Conservation (phyloP, 352 stramenopile species). For the Aphanomyces euteiches region DNA sequence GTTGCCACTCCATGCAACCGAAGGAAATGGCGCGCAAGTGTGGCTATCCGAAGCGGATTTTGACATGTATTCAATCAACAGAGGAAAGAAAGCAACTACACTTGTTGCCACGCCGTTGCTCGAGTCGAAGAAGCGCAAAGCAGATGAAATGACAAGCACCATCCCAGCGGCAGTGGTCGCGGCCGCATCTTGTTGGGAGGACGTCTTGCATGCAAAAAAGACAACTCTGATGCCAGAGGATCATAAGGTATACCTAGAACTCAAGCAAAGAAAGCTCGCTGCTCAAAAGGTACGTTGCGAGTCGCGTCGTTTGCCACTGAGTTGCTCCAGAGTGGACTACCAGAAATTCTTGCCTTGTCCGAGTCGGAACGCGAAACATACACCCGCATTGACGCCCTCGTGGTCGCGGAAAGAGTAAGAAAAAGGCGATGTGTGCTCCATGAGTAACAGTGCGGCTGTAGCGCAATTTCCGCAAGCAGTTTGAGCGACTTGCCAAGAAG, state of each 20-base stretch:
- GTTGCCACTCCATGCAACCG: not conserved
- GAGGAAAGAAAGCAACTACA: not conserved
- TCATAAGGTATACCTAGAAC: slow-evolving; percentile 16
- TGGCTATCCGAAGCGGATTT: slow-evolving; percentile 24
- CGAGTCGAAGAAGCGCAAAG: slow-evolving; percentile 1
- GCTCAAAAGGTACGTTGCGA: slow-evolving; percentile 13
- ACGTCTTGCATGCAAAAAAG: slow-evolving; percentile 22
- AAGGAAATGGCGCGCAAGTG: not conserved
- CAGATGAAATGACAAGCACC: not conserved
- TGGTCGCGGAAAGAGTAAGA: slow-evolving; percentile 5
- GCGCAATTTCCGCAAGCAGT: slow-evolving; percentile 24
- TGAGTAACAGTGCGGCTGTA: not conserved
- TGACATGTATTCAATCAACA: slow-evolving; percentile 15
- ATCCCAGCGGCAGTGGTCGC: not conserved
- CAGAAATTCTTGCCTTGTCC: slow-evolving; percentile 20
- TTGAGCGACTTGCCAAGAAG: not conserved
- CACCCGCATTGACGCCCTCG: not conserved
- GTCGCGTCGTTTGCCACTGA: not conserved
- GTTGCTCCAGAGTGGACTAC: slow-evolving; percentile 14
- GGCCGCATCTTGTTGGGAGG: slow-evolving; percentile 4
- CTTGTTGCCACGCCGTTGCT: not conserved
- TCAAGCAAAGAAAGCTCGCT: slow-evolving; percentile 8
- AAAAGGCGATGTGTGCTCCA: too few relatives aligned
- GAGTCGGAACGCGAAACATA: not conserved
- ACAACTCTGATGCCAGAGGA: not conserved